Evolutionary conservation across 2,329 filamentous ascomycete genomes (phyloP).

Genomic region (Hysterium pulicare): DNA sequence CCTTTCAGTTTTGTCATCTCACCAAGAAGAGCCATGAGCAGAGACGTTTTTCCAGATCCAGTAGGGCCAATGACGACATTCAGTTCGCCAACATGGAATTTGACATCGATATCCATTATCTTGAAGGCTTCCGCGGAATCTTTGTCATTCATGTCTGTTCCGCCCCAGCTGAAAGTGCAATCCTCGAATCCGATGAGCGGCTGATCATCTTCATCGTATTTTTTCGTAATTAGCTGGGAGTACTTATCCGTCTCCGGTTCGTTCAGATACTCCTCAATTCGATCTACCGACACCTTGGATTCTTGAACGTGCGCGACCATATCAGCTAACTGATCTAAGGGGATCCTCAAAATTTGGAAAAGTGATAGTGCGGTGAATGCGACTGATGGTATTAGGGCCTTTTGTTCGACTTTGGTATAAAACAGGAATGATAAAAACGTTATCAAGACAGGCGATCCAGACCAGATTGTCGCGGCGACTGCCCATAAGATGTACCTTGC

Average conservation of each 20-base stretch:
- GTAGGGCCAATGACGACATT: slow-evolving; percentile 93
- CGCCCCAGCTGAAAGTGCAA: slow-evolving; percentile 86
- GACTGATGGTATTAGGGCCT: slow-evolving; percentile 83
- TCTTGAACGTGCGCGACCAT: slow-evolving; percentile 99
- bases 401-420: slow-evolving; percentile 86
- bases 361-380: slow-evolving; percentile 96
- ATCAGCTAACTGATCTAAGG: slow-evolving; percentile 91
- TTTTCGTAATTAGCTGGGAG: slow-evolving; percentile 70
- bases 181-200: slow-evolving; percentile 79
- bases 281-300: slow-evolving; percentile 92
- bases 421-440: slow-evolving; percentile 95
- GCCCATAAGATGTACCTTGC: slow-evolving; percentile 89
- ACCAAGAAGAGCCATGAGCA: slow-evolving; percentile 91
- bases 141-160: slow-evolving; percentile 50
- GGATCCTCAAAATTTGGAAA: slow-evolving; percentile 89
- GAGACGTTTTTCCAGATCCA: slow-evolving; percentile 90
- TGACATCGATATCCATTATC: slow-evolving; percentile 76
- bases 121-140: slow-evolving; percentile 65
- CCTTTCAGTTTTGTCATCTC: slow-evolving; percentile 90
- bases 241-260: slow-evolving; percentile 98
- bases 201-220: slow-evolving; percentile 64
- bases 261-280: slow-evolving; percentile 87
- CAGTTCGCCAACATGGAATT: slow-evolving; percentile 79
- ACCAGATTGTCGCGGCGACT: slow-evolving; percentile 89
- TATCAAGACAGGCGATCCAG: slow-evolving; percentile 89